Percentiles rank a stretch among this genome's conserved stretches.
Evolutionary conservation across 176 grass and related monocot species (phyloP).

Genomic region (Saccharum officinarum): DNA sequence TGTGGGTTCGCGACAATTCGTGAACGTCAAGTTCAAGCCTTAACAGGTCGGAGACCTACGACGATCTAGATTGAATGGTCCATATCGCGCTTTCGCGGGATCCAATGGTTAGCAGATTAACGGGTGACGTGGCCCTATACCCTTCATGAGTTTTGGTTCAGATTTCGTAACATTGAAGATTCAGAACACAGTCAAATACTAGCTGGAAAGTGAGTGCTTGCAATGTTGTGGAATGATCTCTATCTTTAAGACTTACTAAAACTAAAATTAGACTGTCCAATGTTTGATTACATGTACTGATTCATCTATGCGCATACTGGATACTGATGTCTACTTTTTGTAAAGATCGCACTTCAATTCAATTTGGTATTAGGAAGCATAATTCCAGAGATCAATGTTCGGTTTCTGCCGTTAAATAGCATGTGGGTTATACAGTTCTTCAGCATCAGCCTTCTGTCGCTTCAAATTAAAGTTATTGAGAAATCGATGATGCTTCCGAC

Average conservation of each 20-base stretch:
- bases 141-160: too few species aligned
- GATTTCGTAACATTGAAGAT: too few species aligned
- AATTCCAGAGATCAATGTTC: not conserved
- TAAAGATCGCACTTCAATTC: not conserved
- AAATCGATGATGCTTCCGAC: not conserved
- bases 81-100: too few species aligned
- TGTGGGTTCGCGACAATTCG: too few species aligned
- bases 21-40: too few species aligned
- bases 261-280: not conserved
- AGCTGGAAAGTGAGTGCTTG: not conserved
- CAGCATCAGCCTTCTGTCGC: not conserved
- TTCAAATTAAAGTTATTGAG: not conserved
- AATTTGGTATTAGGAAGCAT: not conserved
- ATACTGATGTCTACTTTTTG: too few species aligned
- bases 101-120: too few species aligned
- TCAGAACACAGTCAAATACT: not conserved
- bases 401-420: not conserved
- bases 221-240: not conserved
- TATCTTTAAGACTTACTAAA: not conserved
- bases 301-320: slow-evolving; percentile 7
- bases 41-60: too few species aligned
- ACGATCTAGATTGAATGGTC: too few species aligned
- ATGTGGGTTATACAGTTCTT: not conserved
- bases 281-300: not conserved
- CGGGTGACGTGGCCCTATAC: too few species aligned